Evolutionary conservation across 2,329 filamentous ascomycete species (phyloP), one percentile per base, ranked within the genome.

Genomic region (Hypoxylon sp.): DNA sequence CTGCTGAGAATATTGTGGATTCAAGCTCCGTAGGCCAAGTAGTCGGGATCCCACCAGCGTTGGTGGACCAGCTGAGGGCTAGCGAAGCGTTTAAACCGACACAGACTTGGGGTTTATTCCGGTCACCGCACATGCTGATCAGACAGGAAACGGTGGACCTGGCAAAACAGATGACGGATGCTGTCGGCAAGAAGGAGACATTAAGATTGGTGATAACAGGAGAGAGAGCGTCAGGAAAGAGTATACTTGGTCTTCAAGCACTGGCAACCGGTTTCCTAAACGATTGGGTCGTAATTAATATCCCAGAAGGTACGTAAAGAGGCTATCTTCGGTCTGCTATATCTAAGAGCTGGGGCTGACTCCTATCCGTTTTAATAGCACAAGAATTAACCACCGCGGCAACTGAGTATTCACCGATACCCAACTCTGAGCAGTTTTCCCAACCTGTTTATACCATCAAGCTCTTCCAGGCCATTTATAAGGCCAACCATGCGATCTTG

Each of bases 51-150:
- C 89, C 92, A 6, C 88, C 90, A 46, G 81, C 83, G 1, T 83
- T 94, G 55, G 87, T 98, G 55, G 94, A 97, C 82, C 88, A 91
- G 79, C 84, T 99, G 82, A 88, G 94, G 75, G 87, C 90, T n/a
- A 85, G 92, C 59, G 93, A 97, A 78, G 94, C 93, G 3, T 99
- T 99, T 85, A 97, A 97, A 87, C 85, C 90, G 22, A 92, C 90
- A 24, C 96, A 98, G 85, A 90, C 88, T 71, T 99, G 96, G 94
- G 88, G 86, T 65, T 83, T 97, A 75, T 99, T 98, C 81, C 85
- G 93, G 73, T 87, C 90, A 72, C 96, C 96, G 26, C 92, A 92
- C 62, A 88, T 91, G 59, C 83, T 99, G 77, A 83, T 97, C 69
- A 88, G 94, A 73, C 85, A 87, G 64, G 93, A 98, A 83, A 92